A percentile compares a stretch with the other conserved stretches of the same genome.
Conservation (phyloP, 768 basidiomycete species). For the Suillus subaureus region DNA sequence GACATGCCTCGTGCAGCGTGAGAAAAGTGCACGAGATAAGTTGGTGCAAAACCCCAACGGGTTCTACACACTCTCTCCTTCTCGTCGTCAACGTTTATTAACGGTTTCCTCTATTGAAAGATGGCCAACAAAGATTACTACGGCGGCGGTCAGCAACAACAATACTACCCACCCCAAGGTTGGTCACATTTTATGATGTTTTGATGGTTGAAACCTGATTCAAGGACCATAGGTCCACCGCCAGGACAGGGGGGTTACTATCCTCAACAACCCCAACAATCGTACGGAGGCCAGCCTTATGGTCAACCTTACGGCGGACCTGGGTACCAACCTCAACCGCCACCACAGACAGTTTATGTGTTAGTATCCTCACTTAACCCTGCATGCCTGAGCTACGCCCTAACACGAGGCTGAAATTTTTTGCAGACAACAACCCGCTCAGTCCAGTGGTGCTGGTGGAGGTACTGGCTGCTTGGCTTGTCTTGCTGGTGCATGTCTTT, state of each 20-base stretch:
- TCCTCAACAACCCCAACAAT: slow-evolving; percentile 71
- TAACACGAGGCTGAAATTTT: slow-evolving; percentile 6
- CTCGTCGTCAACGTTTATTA: not conserved
- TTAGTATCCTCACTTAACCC: slow-evolving; percentile 38
- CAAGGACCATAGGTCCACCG: slow-evolving; percentile 44
- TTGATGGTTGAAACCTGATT: slow-evolving; percentile 2
- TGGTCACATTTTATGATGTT: slow-evolving; percentile 14
- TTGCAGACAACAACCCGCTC: slow-evolving; percentile 42
- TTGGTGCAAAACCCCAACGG: not conserved
- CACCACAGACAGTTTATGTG: slow-evolving; percentile 86
- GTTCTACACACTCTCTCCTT: slow-evolving; percentile 14
- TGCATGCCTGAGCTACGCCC: not conserved
- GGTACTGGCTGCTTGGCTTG: slow-evolving; percentile 47
- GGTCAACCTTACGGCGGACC: slow-evolving; percentile 39
- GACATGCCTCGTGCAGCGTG: slow-evolving; percentile 1
- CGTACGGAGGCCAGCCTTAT: slow-evolving; percentile 58
- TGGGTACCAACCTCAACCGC: slow-evolving; percentile 59
- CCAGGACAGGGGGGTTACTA: slow-evolving; percentile 73
- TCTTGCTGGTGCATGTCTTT: slow-evolving; percentile 47
- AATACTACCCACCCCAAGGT: slow-evolving; percentile 57
- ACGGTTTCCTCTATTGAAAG: slow-evolving; percentile 18
- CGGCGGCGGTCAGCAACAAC: slow-evolving; percentile 40
- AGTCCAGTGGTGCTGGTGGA: slow-evolving; percentile 36
- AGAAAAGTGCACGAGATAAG: slow-evolving; percentile 11
- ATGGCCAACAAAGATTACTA: slow-evolving; percentile 85